Percentiles rank a stretch among this genome's conserved stretches.
Evolutionary conservation across 75 land plant genomes (phyloP).

Genomic region (Selaginella moellendorffii): DNA sequence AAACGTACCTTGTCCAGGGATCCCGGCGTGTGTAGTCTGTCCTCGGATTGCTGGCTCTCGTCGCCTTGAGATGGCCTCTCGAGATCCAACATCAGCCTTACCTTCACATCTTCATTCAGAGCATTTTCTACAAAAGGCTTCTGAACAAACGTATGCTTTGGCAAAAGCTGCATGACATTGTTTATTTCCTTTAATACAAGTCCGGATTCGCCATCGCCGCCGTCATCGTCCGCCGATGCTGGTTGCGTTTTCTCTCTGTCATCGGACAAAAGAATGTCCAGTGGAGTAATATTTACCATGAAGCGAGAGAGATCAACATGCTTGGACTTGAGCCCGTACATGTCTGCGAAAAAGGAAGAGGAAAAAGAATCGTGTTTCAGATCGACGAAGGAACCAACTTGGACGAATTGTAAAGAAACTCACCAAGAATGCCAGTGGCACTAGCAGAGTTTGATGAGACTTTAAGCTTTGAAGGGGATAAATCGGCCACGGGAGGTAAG

Average conservation of each 20-base stretch:
- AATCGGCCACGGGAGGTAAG: background rate
- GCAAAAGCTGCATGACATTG: background rate
- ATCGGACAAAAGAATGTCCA: background rate
- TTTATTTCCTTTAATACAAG: background rate
- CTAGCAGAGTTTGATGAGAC: background rate
- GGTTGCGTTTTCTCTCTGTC: background rate
- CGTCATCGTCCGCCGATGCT: background rate
- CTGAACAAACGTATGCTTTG: background rate
- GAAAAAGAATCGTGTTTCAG: too few relatives aligned
- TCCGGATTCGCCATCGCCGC: background rate
- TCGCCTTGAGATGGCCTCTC: background rate
- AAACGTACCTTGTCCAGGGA: background rate
- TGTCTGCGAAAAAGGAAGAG: too few relatives aligned
- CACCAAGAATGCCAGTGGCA: background rate
- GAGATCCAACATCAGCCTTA: background rate
- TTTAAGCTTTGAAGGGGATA: background rate
- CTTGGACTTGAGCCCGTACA: background rate
- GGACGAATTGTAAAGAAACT: too few relatives aligned
- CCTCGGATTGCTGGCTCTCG: background rate
- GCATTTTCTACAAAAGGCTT: background rate
- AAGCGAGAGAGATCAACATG: background rate
- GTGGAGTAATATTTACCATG: background rate
- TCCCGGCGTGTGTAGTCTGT: background rate
- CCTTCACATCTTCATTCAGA: background rate
- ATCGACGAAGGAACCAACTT: too few relatives aligned